These are phyloP conservation scores for Colletotrichum simmondsii DNA, from an alignment of 2,329 filamentous ascomycete genomes.

Conservation along the genomic window DNA sequence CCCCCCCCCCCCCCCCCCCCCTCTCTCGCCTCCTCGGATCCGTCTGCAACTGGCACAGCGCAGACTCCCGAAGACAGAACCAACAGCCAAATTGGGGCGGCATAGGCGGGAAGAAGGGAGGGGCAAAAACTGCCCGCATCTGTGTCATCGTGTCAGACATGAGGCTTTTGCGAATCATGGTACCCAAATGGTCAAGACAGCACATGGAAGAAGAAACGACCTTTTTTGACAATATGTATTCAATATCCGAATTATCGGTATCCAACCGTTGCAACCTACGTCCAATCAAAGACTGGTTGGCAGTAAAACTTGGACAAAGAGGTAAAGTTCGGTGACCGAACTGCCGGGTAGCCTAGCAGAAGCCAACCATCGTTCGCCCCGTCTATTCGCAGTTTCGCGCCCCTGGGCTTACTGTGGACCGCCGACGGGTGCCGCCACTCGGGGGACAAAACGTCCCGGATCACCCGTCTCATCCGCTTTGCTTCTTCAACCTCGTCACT, in stretches of 20 bases:
- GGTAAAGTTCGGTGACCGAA: neutral
- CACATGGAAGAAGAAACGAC: neutral
- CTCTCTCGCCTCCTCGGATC: neutral
- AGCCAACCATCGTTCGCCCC: neutral
- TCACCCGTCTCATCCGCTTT: neutral
- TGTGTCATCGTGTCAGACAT: neutral
- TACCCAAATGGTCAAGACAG: neutral
- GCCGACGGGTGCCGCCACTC: neutral
- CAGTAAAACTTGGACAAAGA: neutral
- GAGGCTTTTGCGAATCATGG: neutral
- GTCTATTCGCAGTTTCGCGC: no score
- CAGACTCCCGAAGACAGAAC: slow-evolving; percentile 21
- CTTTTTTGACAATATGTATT: neutral
- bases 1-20: no score
- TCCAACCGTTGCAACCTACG: neutral
- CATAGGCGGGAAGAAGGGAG: neutral
- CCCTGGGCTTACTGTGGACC: neutral
- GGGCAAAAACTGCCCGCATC: no score
- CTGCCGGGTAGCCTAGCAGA: neutral
- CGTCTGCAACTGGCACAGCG: slow-evolving; percentile 13
- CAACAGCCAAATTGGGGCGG: neutral
- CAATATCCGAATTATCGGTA: neutral
- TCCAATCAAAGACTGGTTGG: neutral
- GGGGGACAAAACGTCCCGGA: neutral
- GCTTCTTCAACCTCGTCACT: neutral